Evolutionary conservation across 2,329 filamentous ascomycete genomes (phyloP).

Genomic region (Ophiostoma ips): DNA sequence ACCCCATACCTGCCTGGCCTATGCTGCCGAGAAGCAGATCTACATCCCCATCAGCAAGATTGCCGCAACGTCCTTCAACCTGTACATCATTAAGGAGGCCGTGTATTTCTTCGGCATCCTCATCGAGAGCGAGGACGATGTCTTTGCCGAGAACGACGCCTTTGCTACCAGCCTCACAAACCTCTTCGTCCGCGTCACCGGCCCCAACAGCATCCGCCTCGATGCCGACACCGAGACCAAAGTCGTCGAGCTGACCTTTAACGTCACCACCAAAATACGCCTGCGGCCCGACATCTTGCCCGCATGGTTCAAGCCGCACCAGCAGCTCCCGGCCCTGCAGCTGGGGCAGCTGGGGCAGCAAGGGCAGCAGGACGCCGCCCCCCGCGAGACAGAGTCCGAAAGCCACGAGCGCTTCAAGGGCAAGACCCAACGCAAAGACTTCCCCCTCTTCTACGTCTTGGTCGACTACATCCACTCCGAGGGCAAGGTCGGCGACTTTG

Average conservation of each 20-base stretch:
- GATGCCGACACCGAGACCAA: slow-evolving; percentile 72
- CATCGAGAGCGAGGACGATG: slow-evolving; percentile 92
- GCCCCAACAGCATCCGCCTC: slow-evolving; percentile 57
- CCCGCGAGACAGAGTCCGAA: slow-evolving; percentile 24
- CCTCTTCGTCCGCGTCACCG: slow-evolving; percentile 65
- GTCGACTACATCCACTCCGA: slow-evolving; percentile 96
- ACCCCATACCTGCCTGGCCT: slow-evolving; percentile 83
- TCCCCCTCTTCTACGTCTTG: slow-evolving; percentile 87
- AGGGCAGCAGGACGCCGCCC: not conserved
- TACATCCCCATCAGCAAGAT: slow-evolving; percentile 85
- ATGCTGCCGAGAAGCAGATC: slow-evolving; percentile 72
- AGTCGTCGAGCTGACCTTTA: slow-evolving; percentile 87
- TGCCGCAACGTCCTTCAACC: slow-evolving; percentile 69
- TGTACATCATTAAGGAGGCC: slow-evolving; percentile 72
- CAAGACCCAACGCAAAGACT: slow-evolving; percentile 77
- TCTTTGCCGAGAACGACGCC: slow-evolving; percentile 71
- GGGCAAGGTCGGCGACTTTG: slow-evolving; percentile 89
- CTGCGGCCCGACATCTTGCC: slow-evolving; percentile 75
- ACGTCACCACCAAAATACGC: slow-evolving; percentile 90
- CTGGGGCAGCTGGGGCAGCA: not conserved
- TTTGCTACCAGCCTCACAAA: slow-evolving; percentile 84
- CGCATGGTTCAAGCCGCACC: slow-evolving; percentile 72
- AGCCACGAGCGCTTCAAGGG: slow-evolving; percentile 72
- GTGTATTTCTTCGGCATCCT: slow-evolving; percentile 80
- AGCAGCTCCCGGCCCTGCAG: slow-evolving; percentile 16